Conservation (phyloP, 2,329 filamentous ascomycete genomes). For the Phaeosphaeria sp. region DNA sequence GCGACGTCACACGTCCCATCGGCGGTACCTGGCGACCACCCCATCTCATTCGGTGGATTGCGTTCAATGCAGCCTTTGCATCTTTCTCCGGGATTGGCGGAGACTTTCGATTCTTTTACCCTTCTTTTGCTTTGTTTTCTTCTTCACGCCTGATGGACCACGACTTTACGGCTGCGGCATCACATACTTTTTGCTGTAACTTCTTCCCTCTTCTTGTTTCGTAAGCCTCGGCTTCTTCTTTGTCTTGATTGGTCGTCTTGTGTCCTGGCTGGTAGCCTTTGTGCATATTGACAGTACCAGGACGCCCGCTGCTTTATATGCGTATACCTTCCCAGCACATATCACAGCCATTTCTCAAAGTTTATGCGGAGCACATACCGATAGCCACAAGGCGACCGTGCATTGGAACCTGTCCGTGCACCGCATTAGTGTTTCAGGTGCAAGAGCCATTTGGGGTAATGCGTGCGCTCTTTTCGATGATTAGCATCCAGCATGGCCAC, state of each 20-base stretch:
- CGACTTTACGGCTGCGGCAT: not conserved
- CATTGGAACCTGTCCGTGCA: conserved; percentile 5
- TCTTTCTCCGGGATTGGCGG: not conserved
- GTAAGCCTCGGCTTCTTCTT: no score
- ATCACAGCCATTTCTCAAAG: not conserved
- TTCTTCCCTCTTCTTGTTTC: not conserved
- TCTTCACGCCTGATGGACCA: not conserved
- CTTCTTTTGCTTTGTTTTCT: not conserved
- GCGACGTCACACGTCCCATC: not conserved
- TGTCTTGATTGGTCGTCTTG: not conserved
- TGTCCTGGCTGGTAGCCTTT: not conserved
- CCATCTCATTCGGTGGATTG: not conserved
- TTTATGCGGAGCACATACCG: not conserved
- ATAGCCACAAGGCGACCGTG: not conserved
- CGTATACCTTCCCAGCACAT: not conserved
- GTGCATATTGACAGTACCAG: not conserved
- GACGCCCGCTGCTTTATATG: not conserved
- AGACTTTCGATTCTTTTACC: not conserved
- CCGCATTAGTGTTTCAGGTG: conserved; percentile 15
- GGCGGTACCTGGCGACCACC: not conserved
- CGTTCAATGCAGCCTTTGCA: not conserved
- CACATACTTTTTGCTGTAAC: no score
- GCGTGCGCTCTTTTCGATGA: not conserved
- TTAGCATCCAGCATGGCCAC: no score
- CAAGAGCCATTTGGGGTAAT: not conserved